phyloP scores from a whole-genome alignment of 352 stramenopile genomes.

The Phytophthora palmivora region DNA sequence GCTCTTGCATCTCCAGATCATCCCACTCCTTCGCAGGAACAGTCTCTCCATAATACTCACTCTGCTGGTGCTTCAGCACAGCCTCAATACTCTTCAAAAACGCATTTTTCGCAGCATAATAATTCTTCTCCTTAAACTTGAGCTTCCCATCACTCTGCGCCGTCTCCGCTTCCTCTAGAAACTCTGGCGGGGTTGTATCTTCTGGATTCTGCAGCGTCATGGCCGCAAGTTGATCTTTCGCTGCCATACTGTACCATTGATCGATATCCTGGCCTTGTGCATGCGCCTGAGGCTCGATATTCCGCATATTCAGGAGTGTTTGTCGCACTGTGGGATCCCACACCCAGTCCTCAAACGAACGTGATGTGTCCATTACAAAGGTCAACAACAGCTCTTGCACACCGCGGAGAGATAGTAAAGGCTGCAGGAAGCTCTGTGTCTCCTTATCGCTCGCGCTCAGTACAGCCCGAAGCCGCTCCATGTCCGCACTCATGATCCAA shows the following conservation, averaged over 20 bases:
- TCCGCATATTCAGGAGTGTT: conserved; percentile 56
- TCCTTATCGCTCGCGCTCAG: conserved; percentile 54
- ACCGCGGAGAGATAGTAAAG: conserved; percentile 61
- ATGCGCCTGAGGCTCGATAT: conserved; percentile 32
- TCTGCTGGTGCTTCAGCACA: conserved; percentile 50
- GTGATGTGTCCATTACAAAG: conserved; percentile 66
- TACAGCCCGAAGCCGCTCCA: conserved; percentile 45
- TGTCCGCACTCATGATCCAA: conserved; percentile 24
- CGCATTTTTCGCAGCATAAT: conserved; percentile 72
- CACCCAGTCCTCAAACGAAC: conserved; percentile 78
- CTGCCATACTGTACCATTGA: conserved; percentile 51
- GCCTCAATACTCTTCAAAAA: conserved; percentile 59
- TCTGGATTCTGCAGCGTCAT: conserved; percentile 29
- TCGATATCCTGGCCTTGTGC: conserved; percentile 41
- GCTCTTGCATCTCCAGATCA: conserved; percentile 40
- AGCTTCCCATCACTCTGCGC: conserved; percentile 65
- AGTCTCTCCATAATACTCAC: conserved; percentile 53
- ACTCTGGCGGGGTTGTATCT: conserved; percentile 27
- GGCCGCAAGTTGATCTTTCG: conserved; percentile 28
- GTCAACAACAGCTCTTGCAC: conserved; percentile 78
- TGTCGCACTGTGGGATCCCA: conserved; percentile 73
- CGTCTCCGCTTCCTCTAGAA: conserved; percentile 48
- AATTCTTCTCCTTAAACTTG: conserved; percentile 72
- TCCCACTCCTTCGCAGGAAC: conserved; percentile 50
- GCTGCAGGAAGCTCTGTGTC: conserved; percentile 62